phyloP scores from a whole-genome alignment of 768 basidiomycete genomes.

The Boletus pseudo-olivaceus region DNA sequence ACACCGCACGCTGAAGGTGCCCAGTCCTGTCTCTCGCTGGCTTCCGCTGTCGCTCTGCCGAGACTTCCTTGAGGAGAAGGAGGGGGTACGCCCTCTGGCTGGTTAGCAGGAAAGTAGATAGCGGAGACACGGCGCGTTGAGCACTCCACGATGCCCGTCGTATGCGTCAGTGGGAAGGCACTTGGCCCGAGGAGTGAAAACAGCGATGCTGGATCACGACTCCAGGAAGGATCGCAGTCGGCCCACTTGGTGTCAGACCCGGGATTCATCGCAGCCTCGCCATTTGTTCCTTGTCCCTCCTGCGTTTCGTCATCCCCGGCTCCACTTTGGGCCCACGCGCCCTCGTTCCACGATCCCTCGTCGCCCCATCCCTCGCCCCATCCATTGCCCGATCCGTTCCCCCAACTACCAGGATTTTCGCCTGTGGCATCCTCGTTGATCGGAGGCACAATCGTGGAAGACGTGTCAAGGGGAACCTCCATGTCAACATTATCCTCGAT shows the following conservation, averaged over 20 bases:
- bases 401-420: constrained; percentile 2
- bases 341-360: neutral
- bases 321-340: constrained; percentile 10
- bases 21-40: constrained; percentile 5
- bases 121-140: constrained; percentile 57
- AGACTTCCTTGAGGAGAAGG: neutral
- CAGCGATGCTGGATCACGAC: constrained; percentile 26
- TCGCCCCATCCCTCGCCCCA: constrained; percentile 21
- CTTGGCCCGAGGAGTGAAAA: constrained; percentile 51
- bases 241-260: constrained; percentile 9
- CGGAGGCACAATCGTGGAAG: neutral
- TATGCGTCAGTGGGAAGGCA: constrained; percentile 57
- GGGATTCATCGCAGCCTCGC: neutral
- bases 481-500: constrained; percentile 27
- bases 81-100: constrained; percentile 7
- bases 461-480: constrained; percentile 11
- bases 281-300: constrained; percentile 9
- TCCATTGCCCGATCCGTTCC: neutral
- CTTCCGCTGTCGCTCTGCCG: constrained; percentile 5
- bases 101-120: constrained; percentile 38
- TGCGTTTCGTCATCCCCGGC: constrained; percentile 2
- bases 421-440: neutral
- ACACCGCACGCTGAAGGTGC: constrained; percentile 28
- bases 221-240: constrained; percentile 23
- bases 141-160: constrained; percentile 61